Evolutionary conservation across 192 early-diverging fungal species (phyloP).

Genomic region (Nowakowskiella sp.): DNA sequence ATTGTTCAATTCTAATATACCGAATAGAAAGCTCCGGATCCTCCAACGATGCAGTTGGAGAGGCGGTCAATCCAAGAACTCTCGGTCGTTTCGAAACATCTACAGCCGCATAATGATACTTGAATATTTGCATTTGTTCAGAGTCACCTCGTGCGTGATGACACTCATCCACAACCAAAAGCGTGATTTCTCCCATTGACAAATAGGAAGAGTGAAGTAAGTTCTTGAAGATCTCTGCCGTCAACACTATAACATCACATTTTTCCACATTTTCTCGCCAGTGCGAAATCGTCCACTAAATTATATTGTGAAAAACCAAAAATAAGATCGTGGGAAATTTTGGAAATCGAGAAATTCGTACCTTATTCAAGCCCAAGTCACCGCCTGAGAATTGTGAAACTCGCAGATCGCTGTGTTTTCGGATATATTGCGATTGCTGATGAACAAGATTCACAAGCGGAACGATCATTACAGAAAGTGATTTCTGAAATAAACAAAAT

Average conservation of each 20-base stretch:
- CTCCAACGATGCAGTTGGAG: slow-evolving; percentile 52
- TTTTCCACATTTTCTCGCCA: slow-evolving; percentile 56
- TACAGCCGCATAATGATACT: slow-evolving; percentile 63
- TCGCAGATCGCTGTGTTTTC: slow-evolving; percentile 49
- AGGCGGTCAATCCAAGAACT: slow-evolving; percentile 91
- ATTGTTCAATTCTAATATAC: slow-evolving; percentile 1
- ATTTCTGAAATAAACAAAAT: slow-evolving; percentile 5
- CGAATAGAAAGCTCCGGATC: slow-evolving; percentile 18
- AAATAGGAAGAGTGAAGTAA: slow-evolving; percentile 63
- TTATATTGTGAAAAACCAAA: neutral
- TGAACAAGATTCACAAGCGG: slow-evolving; percentile 78
- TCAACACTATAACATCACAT: slow-evolving; percentile 75
- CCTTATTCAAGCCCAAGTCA: slow-evolving; percentile 50
- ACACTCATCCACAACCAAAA: slow-evolving; percentile 93
- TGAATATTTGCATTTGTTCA: slow-evolving; percentile 74
- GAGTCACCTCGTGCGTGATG: slow-evolving; percentile 77
- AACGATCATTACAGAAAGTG: slow-evolving; percentile 61
- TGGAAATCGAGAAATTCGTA: neutral
- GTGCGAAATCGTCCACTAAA: slow-evolving; percentile 39
- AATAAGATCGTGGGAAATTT: neutral
- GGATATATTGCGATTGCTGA: slow-evolving; percentile 78
- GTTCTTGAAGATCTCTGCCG: slow-evolving; percentile 76
- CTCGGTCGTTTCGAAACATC: slow-evolving; percentile 49
- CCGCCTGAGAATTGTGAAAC: slow-evolving; percentile 59
- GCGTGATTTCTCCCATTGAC: slow-evolving; percentile 55